These are phyloP conservation scores for Salix suchowensis DNA, from an alignment of 345 rosid species.

Conservation along the genomic window DNA sequence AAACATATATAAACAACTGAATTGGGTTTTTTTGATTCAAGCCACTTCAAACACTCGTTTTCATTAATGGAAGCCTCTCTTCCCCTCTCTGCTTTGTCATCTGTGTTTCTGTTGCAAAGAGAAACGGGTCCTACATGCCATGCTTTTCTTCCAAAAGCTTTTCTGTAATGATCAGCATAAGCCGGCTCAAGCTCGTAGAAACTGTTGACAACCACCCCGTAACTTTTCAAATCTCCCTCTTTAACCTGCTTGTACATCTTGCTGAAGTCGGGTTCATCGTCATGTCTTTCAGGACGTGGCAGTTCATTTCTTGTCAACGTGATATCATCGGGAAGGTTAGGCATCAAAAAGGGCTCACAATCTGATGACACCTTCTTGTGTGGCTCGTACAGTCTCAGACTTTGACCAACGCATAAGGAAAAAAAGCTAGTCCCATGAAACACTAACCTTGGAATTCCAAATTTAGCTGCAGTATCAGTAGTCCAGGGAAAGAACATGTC, in stretches of 20 bases:
- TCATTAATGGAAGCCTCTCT: slow-evolving; percentile 14
- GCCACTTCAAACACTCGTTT: slow-evolving; percentile 43
- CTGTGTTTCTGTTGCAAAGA: slow-evolving; percentile 7
- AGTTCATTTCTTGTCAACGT: slow-evolving; percentile 22
- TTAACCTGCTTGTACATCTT: background rate
- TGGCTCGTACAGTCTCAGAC: slow-evolving; percentile 17
- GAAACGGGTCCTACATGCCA: slow-evolving; percentile 47
- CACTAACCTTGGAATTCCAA: slow-evolving; percentile 32
- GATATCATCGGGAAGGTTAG: slow-evolving; percentile 34
- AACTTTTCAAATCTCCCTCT: slow-evolving; percentile 26
- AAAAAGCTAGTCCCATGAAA: slow-evolving; percentile 34
- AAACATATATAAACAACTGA: slow-evolving; percentile 47
- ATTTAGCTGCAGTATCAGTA: slow-evolving; percentile 30
- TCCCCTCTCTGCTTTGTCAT: slow-evolving; percentile 19
- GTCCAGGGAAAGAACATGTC: slow-evolving; percentile 38
- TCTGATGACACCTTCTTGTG: slow-evolving; percentile 20
- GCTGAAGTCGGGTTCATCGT: background rate
- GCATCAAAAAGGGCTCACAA: slow-evolving; percentile 26
- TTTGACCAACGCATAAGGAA: slow-evolving; percentile 13
- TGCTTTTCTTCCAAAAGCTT: slow-evolving; percentile 32
- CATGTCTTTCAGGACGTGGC: background rate
- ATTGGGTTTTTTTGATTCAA: slow-evolving; percentile 27
- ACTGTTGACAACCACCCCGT: slow-evolving; percentile 37
- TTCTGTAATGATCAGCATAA: slow-evolving; percentile 37
- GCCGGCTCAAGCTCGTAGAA: slow-evolving; percentile 42